Percentiles rank a stretch among this genome's conserved stretches.
Evolutionary conservation across 2,329 filamentous ascomycete genomes (phyloP).

Genomic region (Raffaelea deltoideospora): DNA sequence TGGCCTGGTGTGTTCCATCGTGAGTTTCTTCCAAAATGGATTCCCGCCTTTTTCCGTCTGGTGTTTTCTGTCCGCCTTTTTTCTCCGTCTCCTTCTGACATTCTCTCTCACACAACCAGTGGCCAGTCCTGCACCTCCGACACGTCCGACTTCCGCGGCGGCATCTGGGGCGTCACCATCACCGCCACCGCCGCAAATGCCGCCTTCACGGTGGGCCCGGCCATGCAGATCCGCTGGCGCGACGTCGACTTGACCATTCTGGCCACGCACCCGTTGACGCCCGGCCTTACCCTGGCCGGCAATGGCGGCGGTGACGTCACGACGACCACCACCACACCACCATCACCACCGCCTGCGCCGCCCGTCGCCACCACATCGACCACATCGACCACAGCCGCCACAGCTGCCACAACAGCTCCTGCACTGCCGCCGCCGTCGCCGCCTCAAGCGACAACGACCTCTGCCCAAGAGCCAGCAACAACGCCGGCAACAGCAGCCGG

Average conservation of each 20-base stretch:
- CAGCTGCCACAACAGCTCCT: neutral
- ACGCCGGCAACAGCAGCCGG: neutral
- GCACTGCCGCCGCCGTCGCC: neutral
- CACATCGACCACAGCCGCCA: neutral
- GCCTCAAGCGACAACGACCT: too few species aligned
- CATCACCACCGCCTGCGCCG: neutral
- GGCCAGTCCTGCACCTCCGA: constrained; percentile 25
- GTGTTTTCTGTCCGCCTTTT: neutral
- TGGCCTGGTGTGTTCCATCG: constrained; percentile 13
- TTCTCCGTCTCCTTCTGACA: neutral
- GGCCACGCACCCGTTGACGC: constrained; percentile 22
- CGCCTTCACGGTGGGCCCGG: constrained; percentile 18
- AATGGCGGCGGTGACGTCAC: too few species aligned
- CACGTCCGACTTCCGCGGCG: constrained; percentile 22
- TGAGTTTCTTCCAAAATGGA: neutral
- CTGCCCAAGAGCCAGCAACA: neutral
- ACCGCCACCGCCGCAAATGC: constrained; percentile 9
- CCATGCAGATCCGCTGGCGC: constrained; percentile 23
- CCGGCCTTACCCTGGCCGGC: constrained; percentile 14
- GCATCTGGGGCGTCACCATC: constrained; percentile 20
- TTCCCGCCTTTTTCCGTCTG: too few species aligned
- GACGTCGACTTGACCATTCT: constrained; percentile 18
- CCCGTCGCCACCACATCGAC: neutral
- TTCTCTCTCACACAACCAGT: constrained; percentile 7
- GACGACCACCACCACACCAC: neutral